phyloP scores from a whole-genome alignment of 257 asterid species.

The Solanum virginianum region DNA sequence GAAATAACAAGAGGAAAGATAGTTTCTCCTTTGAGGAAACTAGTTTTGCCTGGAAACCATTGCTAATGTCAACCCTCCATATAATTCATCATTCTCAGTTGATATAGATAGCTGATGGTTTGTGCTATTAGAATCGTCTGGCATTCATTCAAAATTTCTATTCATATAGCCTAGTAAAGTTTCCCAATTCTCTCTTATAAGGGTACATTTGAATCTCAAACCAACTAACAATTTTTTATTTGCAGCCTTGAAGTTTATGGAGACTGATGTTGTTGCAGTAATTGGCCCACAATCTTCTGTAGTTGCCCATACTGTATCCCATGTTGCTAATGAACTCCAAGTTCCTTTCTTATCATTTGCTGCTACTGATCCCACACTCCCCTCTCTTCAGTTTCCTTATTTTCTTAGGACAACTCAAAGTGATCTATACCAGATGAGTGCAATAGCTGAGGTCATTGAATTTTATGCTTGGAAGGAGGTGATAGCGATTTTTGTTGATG shows the following conservation, averaged over 20 bases:
- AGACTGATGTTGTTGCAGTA: constrained; percentile 29
- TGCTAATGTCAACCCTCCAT: neutral
- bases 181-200: neutral
- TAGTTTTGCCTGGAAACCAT: neutral
- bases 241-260: constrained; percentile 37
- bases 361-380: constrained; percentile 36
- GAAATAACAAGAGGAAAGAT: neutral
- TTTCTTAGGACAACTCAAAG: constrained; percentile 34
- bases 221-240: neutral
- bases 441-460: constrained; percentile 26
- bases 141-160: neutral
- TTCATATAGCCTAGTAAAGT: neutral
- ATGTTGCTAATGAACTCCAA: constrained; percentile 34
- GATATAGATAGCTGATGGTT: neutral
- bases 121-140: neutral
- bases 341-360: constrained; percentile 38
- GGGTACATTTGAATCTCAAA: neutral
- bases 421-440: constrained; percentile 38
- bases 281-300: constrained; percentile 48
- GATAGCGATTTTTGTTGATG: constrained; percentile 25
- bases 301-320: constrained; percentile 24
- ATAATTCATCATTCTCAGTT: neutral
- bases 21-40: neutral
- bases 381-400: constrained; percentile 38
- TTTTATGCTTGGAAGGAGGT: constrained; percentile 34